Base-by-base conservation (phyloP, 1,284 basidiomycete genomes). In the Pyrrhoderma lamaoense region DNA sequence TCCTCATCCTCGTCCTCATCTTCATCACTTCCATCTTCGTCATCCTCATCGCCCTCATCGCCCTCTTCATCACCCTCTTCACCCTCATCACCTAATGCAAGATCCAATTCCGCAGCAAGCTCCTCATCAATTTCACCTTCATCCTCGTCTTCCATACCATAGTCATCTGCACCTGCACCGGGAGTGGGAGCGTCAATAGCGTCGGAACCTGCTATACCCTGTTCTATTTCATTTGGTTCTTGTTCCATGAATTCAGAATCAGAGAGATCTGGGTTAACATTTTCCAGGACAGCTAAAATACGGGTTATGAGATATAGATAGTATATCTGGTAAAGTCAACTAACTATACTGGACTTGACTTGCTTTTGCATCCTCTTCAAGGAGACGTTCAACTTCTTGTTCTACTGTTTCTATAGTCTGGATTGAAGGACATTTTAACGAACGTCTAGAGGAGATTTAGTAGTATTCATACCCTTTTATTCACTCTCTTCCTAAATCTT, bases 331-430 rank as follows among this genome's bases (percentile, higher is more conserved):
- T 57, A 11, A 31, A 31, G 27, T 5, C 11, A 31, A 31, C 27
- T 5, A 11, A 82, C 89, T 85, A 59, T 85, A 92, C 70, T 84
- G 79, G 46, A 92, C 83, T 56, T 89, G 78, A 0, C 81, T 72
- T 1, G 94, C 92, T 49, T 85, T 69, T 8, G 84, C 78, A 68
- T 99, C 96, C 57, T 89, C 85, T 56, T 89, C 87, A 27, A 99
- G 68, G 40, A 99, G 67, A 51, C 93, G 74, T 64, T 99, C 96
- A 1, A 99, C 95, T 64, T 95, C 91, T 67, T 95, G 87, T 66
- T 99, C 95, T 2, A 98, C 93, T 31, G 90, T 94, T 70, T 98
- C 94, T 58, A 98, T 98, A 1, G 92, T 92, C 80, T 91, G 59
- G 27, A 56, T 43, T 4, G 19, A 49, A 18, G 9, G 57, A 58